Evolutionary conservation across 2,329 filamentous ascomycete genomes (phyloP), one percentile per base, ranked within the genome.

Genomic region (Nectriaceae sp.): DNA sequence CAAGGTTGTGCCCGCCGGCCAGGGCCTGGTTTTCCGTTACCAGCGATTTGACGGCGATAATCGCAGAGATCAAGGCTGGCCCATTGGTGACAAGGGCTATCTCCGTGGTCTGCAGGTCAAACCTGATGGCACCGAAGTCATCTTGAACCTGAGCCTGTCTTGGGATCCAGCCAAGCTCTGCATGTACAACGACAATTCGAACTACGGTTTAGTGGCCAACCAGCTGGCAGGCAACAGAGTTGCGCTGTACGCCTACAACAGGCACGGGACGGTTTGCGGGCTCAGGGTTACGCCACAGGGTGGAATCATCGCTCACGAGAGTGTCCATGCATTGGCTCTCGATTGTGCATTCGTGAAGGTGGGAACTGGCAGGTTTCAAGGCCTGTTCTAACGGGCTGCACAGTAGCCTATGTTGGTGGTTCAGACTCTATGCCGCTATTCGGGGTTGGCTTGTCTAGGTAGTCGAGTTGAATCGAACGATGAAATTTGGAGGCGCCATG

Each of bases 21-120:
- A 21, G 16, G 42, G 42, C 19, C 21, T 44, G 42, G 42, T 44
- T 15, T 44, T 44, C 31, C 42, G 42, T 31, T 44, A 44, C 42
- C 42, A 37, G 18, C 16, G 42, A 19, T 22, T 20, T 13, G 29
- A 44, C 31, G 42, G 42, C 19, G 31, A 37, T n/a, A 18, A 44
- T 21, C 42, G 42, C 26, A 20, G 11, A 21, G 16, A 15, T 31
- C 31, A 22, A 19, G 42, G 42, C 15, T 44, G 42, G 42, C 42
- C 42, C 5, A 37, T 37, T 16, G 42, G 42, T 31, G 42, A 44
- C 42, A 44, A 44, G 21, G 42, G 42, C 31, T 44, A 44, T 21
- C 42, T 44, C 18, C 42, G 42, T 20, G 42, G 42, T n/a, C 3
- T 44, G 11, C 42, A 44, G 31, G 42, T 44, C 24, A n/a, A 6